Evolutionary conservation across 208 protist genomes (phyloP).

Genomic region (Trypanosoma vivax): DNA sequence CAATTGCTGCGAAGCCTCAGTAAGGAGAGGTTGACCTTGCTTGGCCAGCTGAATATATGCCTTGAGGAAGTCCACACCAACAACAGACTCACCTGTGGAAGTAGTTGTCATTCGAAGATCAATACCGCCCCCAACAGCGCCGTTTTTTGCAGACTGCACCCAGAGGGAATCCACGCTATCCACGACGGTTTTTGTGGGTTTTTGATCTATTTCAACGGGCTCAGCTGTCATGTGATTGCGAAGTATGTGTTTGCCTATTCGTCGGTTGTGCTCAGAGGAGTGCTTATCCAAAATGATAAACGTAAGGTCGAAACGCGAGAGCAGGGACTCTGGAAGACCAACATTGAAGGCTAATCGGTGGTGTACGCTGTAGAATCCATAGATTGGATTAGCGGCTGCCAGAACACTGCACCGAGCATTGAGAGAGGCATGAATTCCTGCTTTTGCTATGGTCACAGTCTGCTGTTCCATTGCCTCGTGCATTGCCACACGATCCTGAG

Average conservation of each 20-base stretch:
- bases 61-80: conserved; percentile 94
- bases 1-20: conserved; percentile 75
- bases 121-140: conserved; percentile 16
- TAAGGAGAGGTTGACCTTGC: conserved; percentile 67
- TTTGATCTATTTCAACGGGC: conserved; percentile 49
- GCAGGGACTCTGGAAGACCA: conserved; percentile 96
- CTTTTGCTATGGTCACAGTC: conserved; percentile 99
- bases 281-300: conserved; percentile 99
- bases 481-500: conserved; percentile 95
- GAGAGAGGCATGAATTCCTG: conserved; percentile 98
- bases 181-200: conserved; percentile 52
- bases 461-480: conserved; percentile 99
- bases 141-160: conserved; percentile 21
- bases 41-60: conserved; percentile 95
- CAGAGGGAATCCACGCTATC: conserved; percentile 52
- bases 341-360: conserved; percentile 94
- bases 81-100: conserved; percentile 79
- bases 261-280: conserved; percentile 85
- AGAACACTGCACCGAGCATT: conserved; percentile 98
- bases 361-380: conserved; percentile 95
- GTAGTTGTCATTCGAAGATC: conserved; percentile 78
- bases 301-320: conserved; percentile 99
- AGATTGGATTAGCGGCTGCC: conserved; percentile 99
- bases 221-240: conserved; percentile 88
- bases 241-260: conserved; percentile 95